Evolutionary conservation across 768 basidiomycete species (phyloP).

Genomic region (Boletus sp.): DNA sequence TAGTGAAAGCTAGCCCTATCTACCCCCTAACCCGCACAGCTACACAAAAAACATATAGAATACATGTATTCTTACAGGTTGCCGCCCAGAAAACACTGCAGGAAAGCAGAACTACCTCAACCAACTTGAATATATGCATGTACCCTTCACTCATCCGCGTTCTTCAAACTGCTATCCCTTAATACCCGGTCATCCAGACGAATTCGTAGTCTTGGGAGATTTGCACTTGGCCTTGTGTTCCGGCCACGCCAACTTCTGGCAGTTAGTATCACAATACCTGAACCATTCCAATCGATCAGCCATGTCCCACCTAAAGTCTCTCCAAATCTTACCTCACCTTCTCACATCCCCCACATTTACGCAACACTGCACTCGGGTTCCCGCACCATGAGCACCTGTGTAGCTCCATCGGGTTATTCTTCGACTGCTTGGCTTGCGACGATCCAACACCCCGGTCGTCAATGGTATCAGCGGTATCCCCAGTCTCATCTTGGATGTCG

Average conservation of each 20-base stretch:
- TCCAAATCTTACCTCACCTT: constrained; percentile 36
- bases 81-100: too few relatives aligned
- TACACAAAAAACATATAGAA: too few relatives aligned
- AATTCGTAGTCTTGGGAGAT: not conserved
- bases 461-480: not conserved
- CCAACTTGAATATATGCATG: too few relatives aligned
- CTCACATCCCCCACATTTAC: constrained; percentile 49
- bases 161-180: not conserved
- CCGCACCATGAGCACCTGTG: constrained; percentile 63
- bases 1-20: too few relatives aligned
- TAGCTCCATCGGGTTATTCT: constrained; percentile 40
- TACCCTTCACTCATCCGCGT: not conserved
- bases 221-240: constrained; percentile 14
- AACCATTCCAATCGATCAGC: not conserved
- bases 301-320: too few relatives aligned
- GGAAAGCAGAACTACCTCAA: not conserved
- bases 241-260: constrained; percentile 15
- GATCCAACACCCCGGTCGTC: not conserved
- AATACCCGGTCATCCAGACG: not conserved
- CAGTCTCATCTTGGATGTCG: constrained; percentile 38
- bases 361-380: constrained; percentile 57
- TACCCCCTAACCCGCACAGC: too few relatives aligned
- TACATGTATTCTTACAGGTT: too few relatives aligned
- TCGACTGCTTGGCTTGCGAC: not conserved
- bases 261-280: constrained; percentile 17